Evolutionary conservation across 371 early-diverging fungal genomes (phyloP).

Genomic region (Mortierella sp.): DNA sequence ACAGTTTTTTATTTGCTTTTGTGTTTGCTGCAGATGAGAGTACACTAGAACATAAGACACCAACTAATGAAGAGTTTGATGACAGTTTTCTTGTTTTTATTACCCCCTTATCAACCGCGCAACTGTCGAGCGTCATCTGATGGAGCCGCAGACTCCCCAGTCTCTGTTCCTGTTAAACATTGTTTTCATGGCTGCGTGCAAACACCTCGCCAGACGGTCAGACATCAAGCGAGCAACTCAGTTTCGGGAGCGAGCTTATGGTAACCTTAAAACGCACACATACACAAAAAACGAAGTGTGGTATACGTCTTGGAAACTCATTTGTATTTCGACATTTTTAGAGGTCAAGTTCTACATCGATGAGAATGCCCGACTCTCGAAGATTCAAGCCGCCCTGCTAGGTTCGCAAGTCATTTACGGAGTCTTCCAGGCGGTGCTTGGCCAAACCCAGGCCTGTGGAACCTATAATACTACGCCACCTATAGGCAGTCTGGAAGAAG

Average conservation of each 20-base stretch:
- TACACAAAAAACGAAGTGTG: too few species aligned
- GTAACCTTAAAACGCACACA: conserved; percentile 15
- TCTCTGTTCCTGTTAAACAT: conserved; percentile 31
- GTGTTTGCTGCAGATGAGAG: too few species aligned
- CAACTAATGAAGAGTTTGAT: too few species aligned
- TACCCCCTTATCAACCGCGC: conserved; percentile 38
- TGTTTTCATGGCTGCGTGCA: conserved; percentile 42
- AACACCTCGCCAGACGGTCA: conserved; percentile 27
- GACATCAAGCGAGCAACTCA: conserved; percentile 47
- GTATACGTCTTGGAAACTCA: too few species aligned
- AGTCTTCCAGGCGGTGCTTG: conserved; percentile 20
- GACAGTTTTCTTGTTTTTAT: conserved; percentile 44
- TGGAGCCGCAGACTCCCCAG: conserved; percentile 44
- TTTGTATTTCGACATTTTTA: background rate
- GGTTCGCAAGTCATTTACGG: conserved; percentile 46
- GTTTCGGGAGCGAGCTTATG: conserved; percentile 44
- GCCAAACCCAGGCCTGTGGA: conserved; percentile 21
- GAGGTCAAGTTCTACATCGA: conserved; percentile 37
- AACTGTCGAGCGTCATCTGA: conserved; percentile 31
- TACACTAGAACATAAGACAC: too few species aligned
- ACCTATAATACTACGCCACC: conserved; percentile 9
- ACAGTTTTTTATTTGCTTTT: background rate
- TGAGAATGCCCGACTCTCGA: conserved; percentile 21
- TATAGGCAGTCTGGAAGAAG: background rate
- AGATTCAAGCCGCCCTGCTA: conserved; percentile 22